A percentile compares a stretch with the other conserved stretches of the same genome.
Conservation (phyloP, 192 early-diverging fungal genomes). For the Umbelopsis vinacea region DNA sequence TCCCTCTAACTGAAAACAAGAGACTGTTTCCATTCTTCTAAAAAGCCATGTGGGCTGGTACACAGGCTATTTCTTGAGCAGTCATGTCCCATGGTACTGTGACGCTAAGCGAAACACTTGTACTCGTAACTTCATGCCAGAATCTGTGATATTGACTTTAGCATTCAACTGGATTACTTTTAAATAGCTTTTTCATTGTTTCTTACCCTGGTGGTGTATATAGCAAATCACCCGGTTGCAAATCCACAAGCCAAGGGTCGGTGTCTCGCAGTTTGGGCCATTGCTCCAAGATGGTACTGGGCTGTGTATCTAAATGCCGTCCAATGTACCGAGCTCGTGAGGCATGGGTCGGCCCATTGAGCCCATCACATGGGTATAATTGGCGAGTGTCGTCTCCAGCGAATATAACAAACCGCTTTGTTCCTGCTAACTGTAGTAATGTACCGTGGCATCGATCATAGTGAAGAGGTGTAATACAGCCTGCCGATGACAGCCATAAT, state of each 20-base stretch:
- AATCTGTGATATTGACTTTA: conserved; percentile 23
- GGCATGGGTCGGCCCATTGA: conserved; percentile 50
- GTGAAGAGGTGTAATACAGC: conserved; percentile 54
- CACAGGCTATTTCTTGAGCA: conserved; percentile 39
- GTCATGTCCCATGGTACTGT: conserved; percentile 61
- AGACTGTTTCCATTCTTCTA: conserved; percentile 23
- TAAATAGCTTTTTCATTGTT: neutral
- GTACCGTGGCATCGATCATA: conserved; percentile 60
- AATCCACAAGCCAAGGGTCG: conserved; percentile 43
- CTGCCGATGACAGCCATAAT: conserved; percentile 48
- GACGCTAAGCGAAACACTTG: conserved; percentile 47
- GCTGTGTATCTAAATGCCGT: conserved; percentile 23
- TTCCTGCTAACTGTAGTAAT: conserved; percentile 50
- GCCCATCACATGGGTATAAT: conserved; percentile 49
- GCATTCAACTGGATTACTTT: neutral
- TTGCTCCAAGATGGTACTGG: conserved; percentile 30
- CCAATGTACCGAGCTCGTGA: conserved; percentile 47
- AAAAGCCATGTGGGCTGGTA: conserved; percentile 54
- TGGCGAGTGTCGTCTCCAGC: conserved; percentile 47
- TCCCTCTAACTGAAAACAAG: neutral
- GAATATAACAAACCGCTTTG: conserved; percentile 52
- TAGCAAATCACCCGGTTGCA: conserved; percentile 55
- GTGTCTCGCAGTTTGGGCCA: conserved; percentile 47
- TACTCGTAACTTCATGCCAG: conserved; percentile 59
- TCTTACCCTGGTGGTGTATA: conserved; percentile 53